Conservation (phyloP, 176 grass and related monocot genomes). For the Sorghum bicolor region DNA sequence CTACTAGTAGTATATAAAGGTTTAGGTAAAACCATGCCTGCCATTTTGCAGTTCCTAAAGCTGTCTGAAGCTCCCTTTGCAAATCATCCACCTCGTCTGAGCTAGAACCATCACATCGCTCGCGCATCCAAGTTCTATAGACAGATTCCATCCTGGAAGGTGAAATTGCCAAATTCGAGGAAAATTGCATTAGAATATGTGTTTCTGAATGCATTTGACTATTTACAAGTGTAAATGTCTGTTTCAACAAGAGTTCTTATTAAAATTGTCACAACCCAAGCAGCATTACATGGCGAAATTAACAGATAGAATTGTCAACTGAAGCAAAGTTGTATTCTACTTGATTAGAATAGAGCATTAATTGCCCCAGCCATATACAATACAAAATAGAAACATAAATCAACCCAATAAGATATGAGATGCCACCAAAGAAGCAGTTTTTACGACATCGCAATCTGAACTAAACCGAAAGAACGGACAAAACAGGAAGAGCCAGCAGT, state of each 20-base stretch:
- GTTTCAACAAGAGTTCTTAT: not conserved
- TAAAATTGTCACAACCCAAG: not conserved
- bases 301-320: not conserved
- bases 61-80: conserved; percentile 63
- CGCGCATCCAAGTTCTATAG: conserved; percentile 71
- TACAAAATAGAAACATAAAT: conserved; percentile 18
- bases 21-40: conserved; percentile 49
- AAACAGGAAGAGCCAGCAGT: not conserved
- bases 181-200: not conserved
- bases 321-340: not conserved
- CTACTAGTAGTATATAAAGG: not conserved
- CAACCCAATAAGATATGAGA: not conserved
- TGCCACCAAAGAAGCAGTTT: not conserved
- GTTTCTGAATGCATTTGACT: not conserved
- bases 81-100: conserved; percentile 45
- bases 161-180: not conserved
- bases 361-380: not conserved
- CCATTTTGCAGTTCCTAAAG: conserved; percentile 93
- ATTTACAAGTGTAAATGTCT: not conserved
- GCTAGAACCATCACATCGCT: conserved; percentile 35
- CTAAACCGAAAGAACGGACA: not conserved
- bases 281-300: not conserved
- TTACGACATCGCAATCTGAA: not conserved
- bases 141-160: conserved; percentile 83
- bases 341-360: not conserved